These are phyloP conservation scores for Apiotrichum gamsii DNA, from an alignment of 1,284 basidiomycete genomes.

Conservation along the genomic window DNA sequence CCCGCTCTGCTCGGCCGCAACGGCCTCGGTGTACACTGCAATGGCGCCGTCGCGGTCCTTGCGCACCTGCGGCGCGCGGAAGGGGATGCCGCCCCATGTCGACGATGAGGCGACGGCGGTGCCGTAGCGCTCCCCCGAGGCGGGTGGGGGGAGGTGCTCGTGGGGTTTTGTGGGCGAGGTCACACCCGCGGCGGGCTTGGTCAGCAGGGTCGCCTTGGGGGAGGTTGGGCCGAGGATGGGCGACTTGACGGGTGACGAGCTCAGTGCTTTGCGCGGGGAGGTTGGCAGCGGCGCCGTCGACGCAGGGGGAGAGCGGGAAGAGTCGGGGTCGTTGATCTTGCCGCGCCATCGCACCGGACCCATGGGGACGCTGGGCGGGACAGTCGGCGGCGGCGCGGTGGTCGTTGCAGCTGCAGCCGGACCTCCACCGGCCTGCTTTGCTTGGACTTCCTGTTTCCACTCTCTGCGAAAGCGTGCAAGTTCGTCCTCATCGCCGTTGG, in stretches of 20 bases:
- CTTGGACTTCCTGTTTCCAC: constrained; percentile 62
- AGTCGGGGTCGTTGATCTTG: too few relatives aligned
- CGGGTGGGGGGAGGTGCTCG: not conserved
- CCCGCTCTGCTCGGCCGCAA: constrained; percentile 64
- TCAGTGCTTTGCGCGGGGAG: too few relatives aligned
- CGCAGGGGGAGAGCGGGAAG: too few relatives aligned
- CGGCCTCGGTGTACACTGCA: constrained; percentile 61
- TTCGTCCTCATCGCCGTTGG: constrained; percentile 48
- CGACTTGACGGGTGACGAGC: too few relatives aligned
- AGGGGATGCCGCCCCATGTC: constrained; percentile 7
- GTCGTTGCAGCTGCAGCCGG: too few relatives aligned
- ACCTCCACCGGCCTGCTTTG: too few relatives aligned
- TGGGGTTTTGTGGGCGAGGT: too few relatives aligned
- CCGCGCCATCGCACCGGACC: too few relatives aligned
- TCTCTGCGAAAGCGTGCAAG: constrained; percentile 63
- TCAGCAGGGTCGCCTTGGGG: not conserved
- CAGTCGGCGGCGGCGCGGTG: too few relatives aligned
- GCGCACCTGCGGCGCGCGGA: constrained; percentile 11
- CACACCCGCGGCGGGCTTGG: not conserved
- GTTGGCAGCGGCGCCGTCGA: too few relatives aligned
- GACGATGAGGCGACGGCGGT: not conserved
- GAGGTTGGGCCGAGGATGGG: too few relatives aligned
- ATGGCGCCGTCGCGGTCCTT: constrained; percentile 51
- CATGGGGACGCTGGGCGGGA: too few relatives aligned
- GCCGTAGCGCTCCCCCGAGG: not conserved